Evolutionary conservation across 805 yeast genomes (phyloP), one percentile per base, ranked within the genome.

Genomic region (Saccharomycopsis schoenii): DNA sequence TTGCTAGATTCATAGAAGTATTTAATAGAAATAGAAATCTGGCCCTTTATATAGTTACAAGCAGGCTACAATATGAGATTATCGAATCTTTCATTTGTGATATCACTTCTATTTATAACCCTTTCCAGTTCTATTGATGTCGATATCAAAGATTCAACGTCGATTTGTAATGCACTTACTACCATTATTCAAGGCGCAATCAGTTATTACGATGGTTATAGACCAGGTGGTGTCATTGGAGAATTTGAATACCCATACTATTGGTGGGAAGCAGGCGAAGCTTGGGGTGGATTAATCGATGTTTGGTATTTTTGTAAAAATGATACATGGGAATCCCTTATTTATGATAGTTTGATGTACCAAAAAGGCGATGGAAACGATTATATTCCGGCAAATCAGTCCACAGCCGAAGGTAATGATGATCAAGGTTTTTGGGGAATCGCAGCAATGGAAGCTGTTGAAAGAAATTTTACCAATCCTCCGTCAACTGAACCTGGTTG

Each of bases 381-480:
- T 72, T 90, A 85, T 72, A 79, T 89, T 67, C 97, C 97, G 1
- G 73, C 84, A 54, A 89, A 89, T 74, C 96, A 89, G 71, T 80
- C 90, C 11, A 79, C 86, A 9, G 84, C 94, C 1, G 96, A 89
- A 73, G 97, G 97, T 72, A 89, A 89, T 70, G 97, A 89, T 77
- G 97, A 89, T 77, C 97, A 89, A 74, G 96, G 89, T 0, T 87
- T 90, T 70, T 89, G 97, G 97, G 97, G 96, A 0, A 76, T 90
- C 55, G 86, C 94, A 1, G 94, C 78, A 1, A 84, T 89, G 88
- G 83, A 80, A 17, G 96, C 96, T 1, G 86, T 90, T 1, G 97
- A 89, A 69, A 80, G 88, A 69, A 87, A 87, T 73, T 90, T 90
- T 73, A 77, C 88, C 5, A 87, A 88, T 68, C 91, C 92, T 0